Percentiles rank a stretch among this genome's conserved stretches.
phyloP scores from a whole-genome alignment of 2,329 filamentous ascomycete species.

The Lecanicillium sp. region DNA sequence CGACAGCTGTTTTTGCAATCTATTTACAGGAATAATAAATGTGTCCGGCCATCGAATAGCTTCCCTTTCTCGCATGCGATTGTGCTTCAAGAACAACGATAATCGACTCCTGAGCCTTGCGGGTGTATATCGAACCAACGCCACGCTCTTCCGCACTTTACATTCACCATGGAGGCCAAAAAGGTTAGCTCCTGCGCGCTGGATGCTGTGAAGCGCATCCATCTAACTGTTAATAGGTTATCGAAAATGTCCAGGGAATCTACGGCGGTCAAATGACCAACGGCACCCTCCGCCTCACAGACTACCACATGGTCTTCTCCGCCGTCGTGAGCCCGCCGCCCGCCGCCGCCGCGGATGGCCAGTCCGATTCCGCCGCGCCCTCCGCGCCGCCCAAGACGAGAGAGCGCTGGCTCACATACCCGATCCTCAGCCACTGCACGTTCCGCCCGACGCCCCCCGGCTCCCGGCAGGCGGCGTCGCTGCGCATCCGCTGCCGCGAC shows the following conservation, averaged over 20 bases:
- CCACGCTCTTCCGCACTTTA: background rate
- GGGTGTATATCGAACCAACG: background rate
- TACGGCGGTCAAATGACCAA: conserved; percentile 51
- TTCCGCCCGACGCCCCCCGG: conserved; percentile 66
- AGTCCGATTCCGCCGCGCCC: conserved; percentile 16
- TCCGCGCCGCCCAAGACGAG: conserved; percentile 32
- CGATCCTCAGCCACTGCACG: conserved; percentile 77
- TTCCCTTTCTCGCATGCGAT: background rate
- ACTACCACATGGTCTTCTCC: conserved; percentile 55
- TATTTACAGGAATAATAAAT: background rate
- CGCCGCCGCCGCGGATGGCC: conserved; percentile 20
- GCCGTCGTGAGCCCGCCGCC: conserved; percentile 32
- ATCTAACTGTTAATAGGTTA: conserved; percentile 28
- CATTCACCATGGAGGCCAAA: conserved; percentile 35
- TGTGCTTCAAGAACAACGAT: no score
- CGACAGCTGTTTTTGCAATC: background rate
- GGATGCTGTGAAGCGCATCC: conserved; percentile 17
- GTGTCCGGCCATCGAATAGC: background rate
- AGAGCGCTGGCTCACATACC: conserved; percentile 91
- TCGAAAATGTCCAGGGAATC: conserved; percentile 56
- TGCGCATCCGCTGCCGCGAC: conserved; percentile 84
- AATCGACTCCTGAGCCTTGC: no score
- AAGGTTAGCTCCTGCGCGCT: conserved; percentile 28
- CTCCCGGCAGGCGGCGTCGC: conserved; percentile 68
- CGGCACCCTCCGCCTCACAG: conserved; percentile 54